Percentiles rank a stretch among this genome's conserved stretches.
These are phyloP conservation scores for Raffaelea albimanens DNA, from an alignment of 2,329 filamentous ascomycete species.

Conservation along the genomic window DNA sequence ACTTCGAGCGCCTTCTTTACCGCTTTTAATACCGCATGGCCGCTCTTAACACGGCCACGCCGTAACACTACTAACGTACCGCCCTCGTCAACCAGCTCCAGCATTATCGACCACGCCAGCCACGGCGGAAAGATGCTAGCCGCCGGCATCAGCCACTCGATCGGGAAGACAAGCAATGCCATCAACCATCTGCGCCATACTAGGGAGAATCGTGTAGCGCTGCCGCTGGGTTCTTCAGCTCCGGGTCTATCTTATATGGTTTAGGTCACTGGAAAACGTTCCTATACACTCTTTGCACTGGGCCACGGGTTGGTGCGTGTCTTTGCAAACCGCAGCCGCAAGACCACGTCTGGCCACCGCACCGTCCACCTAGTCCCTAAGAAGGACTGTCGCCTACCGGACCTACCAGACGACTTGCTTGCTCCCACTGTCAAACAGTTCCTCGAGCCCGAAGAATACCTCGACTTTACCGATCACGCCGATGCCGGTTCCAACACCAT, in stretches of 20 bases:
- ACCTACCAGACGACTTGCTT: constrained; percentile 49
- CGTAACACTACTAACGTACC: constrained; percentile 35
- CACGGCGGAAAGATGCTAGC: constrained; percentile 65
- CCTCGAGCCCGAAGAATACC: constrained; percentile 46
- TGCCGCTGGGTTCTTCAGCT: constrained; percentile 45
- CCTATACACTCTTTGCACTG: constrained; percentile 54
- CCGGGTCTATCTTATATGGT: constrained; percentile 52
- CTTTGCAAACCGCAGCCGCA: constrained; percentile 50
- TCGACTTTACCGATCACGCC: constrained; percentile 43
- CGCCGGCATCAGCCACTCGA: constrained; percentile 63
- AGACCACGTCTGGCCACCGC: constrained; percentile 42
- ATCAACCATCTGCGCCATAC: constrained; percentile 65
- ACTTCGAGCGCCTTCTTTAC: constrained; percentile 63
- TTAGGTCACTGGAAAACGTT: constrained; percentile 55
- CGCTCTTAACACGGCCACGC: constrained; percentile 45
- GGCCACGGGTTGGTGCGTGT: constrained; percentile 57
- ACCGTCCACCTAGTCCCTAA: constrained; percentile 47
- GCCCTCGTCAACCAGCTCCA: constrained; percentile 29
- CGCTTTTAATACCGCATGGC: constrained; percentile 58
- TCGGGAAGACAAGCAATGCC: constrained; percentile 61
- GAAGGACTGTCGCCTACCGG: constrained; percentile 57
- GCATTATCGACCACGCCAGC: constrained; percentile 50
- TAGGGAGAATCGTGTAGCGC: constrained; percentile 63
- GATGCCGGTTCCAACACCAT: constrained; percentile 47
- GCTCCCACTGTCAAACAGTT: constrained; percentile 46